Conservation (phyloP, 306 rosid genomes). For the Neltuma alba region DNA sequence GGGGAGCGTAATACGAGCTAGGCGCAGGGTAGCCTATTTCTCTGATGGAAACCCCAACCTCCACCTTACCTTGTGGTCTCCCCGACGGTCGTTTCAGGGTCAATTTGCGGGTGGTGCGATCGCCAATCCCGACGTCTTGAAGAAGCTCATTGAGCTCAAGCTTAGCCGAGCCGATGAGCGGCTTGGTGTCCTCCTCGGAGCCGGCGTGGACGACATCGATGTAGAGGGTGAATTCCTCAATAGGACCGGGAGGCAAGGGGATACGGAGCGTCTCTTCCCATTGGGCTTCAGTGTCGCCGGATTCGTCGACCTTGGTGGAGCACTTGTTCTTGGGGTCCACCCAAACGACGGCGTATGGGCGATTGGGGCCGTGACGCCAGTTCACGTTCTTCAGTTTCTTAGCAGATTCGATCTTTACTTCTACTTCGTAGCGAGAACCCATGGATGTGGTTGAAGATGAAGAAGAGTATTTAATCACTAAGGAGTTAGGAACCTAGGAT, state of each 20-base stretch:
- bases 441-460: too few relatives aligned
- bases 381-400: too few relatives aligned
- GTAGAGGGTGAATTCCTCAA: slow-evolving; percentile 57
- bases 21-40: slow-evolving; percentile 49
- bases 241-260: slow-evolving; percentile 48
- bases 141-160: slow-evolving; percentile 56
- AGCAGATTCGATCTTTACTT: too few relatives aligned
- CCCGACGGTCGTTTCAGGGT: slow-evolving; percentile 80
- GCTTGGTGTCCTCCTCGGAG: slow-evolving; percentile 67
- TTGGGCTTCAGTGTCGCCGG: slow-evolving; percentile 62
- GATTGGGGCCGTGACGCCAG: slow-evolving; percentile 74
- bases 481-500: too few relatives aligned
- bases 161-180: slow-evolving; percentile 74
- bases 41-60: slow-evolving; percentile 50
- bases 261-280: slow-evolving; percentile 72
- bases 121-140: slow-evolving; percentile 58
- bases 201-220: slow-evolving; percentile 82
- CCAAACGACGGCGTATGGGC: slow-evolving; percentile 89
- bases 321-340: slow-evolving; percentile 60
- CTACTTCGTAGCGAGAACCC: too few relatives aligned
- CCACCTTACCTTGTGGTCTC: slow-evolving; percentile 78
- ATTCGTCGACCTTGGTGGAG: slow-evolving; percentile 55
- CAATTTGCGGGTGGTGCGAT: slow-evolving; percentile 41
- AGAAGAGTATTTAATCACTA: too few relatives aligned
- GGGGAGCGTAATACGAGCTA: too few relatives aligned